phyloP scores from a whole-genome alignment of 495 filamentous ascomycete species.

The Rostrohypoxylon terebratum region DNA sequence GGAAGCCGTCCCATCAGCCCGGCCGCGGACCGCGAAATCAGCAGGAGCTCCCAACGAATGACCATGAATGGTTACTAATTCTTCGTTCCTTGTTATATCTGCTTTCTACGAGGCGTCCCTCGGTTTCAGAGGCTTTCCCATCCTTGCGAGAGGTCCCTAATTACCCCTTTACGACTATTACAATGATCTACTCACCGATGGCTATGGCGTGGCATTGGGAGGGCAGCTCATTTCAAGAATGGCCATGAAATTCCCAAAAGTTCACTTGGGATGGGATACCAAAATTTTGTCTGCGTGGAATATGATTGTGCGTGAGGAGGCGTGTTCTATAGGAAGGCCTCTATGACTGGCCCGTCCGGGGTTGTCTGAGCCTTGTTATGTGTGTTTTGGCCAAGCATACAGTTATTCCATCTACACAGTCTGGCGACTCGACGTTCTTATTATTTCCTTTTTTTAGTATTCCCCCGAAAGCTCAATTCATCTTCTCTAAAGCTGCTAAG shows the following conservation, averaged over 20 bases:
- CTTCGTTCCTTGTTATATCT: conserved; percentile 34
- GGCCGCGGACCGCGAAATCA: conserved; percentile 91
- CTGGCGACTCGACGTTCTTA: conserved; percentile 50
- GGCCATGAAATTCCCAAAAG: conserved; percentile 33
- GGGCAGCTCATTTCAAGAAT: conserved; percentile 34
- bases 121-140: conserved; percentile 34
- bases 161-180: conserved; percentile 41
- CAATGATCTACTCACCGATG: conserved; percentile 32
- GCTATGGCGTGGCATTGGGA: conserved; percentile 20
- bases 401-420: conserved; percentile 48
- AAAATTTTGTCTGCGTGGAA: conserved; percentile 36
- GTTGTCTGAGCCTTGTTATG: conserved; percentile 42
- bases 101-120: conserved; percentile 47
- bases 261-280: conserved; percentile 39
- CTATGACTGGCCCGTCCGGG: conserved; percentile 33
- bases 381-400: conserved; percentile 49
- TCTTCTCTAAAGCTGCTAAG: conserved; percentile 49
- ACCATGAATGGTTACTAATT: conserved; percentile 96
- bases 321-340: conserved; percentile 43
- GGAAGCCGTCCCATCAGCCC: conserved; percentile 95
- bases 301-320: conserved; percentile 38
- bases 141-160: conserved; percentile 37
- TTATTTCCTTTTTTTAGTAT: conserved; percentile 56
- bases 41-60: conserved; percentile 94
- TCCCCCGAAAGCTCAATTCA: conserved; percentile 50